Base-by-base conservation (phyloP, 2,329 filamentous ascomycete genomes). In the Stagonosporopsis rhizophila region DNA sequence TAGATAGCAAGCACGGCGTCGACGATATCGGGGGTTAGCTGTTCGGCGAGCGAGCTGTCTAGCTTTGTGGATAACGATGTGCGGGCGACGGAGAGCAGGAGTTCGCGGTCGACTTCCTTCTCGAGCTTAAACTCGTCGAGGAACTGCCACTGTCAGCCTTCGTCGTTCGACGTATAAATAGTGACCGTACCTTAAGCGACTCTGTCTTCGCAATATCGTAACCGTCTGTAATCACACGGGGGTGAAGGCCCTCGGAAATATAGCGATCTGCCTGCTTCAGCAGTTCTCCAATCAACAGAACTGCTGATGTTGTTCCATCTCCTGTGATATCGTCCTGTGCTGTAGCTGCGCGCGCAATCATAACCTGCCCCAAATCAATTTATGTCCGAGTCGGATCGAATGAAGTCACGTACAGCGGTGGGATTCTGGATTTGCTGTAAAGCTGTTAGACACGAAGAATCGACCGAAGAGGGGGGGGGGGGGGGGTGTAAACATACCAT, bases 261-360 rank as follows among this genome's bases (percentile, higher is more conserved):
- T 96, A 92, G 77, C 95, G 87, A 77, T 98, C 91, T 58, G 95
- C 95, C 82, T 99, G 95, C 85, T 98, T 99, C 74, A 99, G 81
- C 58, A 99, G 87, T 82, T 99, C 95, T 77, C 95, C 95, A 47
- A 99, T 93, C 76, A 98, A 81, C 69, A 99, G 81, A 48, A 99
- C 95, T 27, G 97, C 94, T 42, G 92, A 97, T 38, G 95, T 99
- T 69, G 95, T 99, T 72, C 95, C 95, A 78, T 99, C 95, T 73
- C 95, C 95, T 69, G 92, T 96, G 69, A 99, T 99, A 72, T 99
- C 95, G 78, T 99, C 95, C 78, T 99, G 94, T 66, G 95, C 95
- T 34, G 95, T 99, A 55, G 95, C 95, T 71, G 94, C 92, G 74
- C 87, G 81, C 60, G 87, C 87, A 71, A 89, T 89, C 85, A 89